Evolutionary conservation across 1,284 basidiomycete genomes (phyloP).

Genomic region (Sanghuangporus sanghuang): DNA sequence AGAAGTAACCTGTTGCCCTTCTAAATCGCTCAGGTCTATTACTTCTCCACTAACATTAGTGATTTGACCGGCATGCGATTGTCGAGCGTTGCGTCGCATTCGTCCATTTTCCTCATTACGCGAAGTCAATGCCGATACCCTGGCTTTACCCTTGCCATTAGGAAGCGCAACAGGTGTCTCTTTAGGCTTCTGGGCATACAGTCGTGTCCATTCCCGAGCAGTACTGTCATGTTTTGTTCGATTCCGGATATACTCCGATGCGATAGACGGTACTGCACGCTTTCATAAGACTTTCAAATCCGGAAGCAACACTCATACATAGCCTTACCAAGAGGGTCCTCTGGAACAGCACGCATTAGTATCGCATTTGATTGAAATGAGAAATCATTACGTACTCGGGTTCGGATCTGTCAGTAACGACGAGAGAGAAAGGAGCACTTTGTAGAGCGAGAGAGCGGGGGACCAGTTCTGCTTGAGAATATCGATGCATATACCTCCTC

Average conservation of each 20-base stretch:
- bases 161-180: background rate
- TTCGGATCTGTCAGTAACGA: slow-evolving; percentile 88
- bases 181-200: slow-evolving; percentile 49
- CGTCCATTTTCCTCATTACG: background rate
- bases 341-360: slow-evolving; percentile 29
- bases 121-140: slow-evolving; percentile 14
- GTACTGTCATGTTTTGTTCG: slow-evolving; percentile 59
- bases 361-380: background rate
- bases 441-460: slow-evolving; percentile 85
- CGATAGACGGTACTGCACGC: slow-evolving; percentile 61
- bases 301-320: background rate
- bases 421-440: slow-evolving; percentile 84
- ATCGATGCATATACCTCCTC: slow-evolving; percentile 71
- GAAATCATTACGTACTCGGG: slow-evolving; percentile 53
- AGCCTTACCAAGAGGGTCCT: slow-evolving; percentile 61
- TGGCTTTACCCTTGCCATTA: slow-evolving; percentile 28
- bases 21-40: slow-evolving; percentile 7
- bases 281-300: background rate
- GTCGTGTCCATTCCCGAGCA: slow-evolving; percentile 57
- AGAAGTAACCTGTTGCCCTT: background rate
- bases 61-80: background rate
- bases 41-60: background rate
- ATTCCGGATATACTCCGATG: slow-evolving; percentile 61
- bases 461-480: slow-evolving; percentile 90
- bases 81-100: slow-evolving; percentile 18